These are phyloP conservation scores for Ogataea parapolymorpha DNA, from an alignment of 805 yeast genomes.

Conservation along the genomic window DNA sequence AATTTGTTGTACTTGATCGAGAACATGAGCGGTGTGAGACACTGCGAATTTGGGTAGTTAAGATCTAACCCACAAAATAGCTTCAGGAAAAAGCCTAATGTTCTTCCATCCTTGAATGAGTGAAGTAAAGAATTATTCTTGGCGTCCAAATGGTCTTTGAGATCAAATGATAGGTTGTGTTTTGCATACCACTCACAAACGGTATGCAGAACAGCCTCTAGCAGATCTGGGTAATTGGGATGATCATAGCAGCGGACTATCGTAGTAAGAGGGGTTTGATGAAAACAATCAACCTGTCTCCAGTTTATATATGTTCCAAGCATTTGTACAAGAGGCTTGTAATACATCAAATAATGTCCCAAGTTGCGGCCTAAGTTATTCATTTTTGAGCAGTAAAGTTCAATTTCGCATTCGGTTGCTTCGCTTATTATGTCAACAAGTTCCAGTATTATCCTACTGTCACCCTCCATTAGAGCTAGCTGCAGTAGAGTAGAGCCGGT, in stretches of 20 bases:
- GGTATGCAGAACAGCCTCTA: constrained; percentile 43
- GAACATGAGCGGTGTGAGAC: constrained; percentile 66
- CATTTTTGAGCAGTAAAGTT: constrained; percentile 42
- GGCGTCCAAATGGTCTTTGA: constrained; percentile 64
- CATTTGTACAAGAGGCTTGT: constrained; percentile 44
- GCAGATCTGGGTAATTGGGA: constrained; percentile 49
- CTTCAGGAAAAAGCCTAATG: constrained; percentile 40
- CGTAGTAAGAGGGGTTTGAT: constrained; percentile 77
- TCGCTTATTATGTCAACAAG: constrained; percentile 43
- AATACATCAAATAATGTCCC: constrained; percentile 72
- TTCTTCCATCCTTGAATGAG: constrained; percentile 47
- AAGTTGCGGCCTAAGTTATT: constrained; percentile 58
- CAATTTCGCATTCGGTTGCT: constrained; percentile 43
- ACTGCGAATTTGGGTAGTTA: constrained; percentile 57
- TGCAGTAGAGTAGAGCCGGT: constrained; percentile 55
- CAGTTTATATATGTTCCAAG: constrained; percentile 67
- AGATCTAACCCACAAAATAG: constrained; percentile 42
- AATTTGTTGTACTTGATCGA: constrained; percentile 66
- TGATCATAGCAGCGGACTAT: constrained; percentile 81
- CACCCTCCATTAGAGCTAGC: constrained; percentile 57
- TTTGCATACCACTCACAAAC: constrained; percentile 42
- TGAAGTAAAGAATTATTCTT: constrained; percentile 79
- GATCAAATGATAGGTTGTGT: constrained; percentile 36
- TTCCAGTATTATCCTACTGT: constrained; percentile 42
- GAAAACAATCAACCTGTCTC: constrained; percentile 58